Evolutionary conservation across 1,139 yeast species (phyloP).

Genomic region (Candida albicans): DNA sequence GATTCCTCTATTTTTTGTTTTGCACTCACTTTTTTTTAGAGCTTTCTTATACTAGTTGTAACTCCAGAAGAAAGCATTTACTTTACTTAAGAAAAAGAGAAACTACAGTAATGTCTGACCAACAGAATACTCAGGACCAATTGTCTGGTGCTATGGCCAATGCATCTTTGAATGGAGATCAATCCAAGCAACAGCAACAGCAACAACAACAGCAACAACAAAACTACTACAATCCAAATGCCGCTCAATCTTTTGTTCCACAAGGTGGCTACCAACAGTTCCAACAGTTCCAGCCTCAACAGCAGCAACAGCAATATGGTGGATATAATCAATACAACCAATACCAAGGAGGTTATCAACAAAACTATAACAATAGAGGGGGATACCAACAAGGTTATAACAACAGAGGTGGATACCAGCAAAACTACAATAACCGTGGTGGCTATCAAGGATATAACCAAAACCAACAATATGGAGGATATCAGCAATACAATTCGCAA

Average conservation of each 20-base stretch:
- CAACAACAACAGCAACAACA: slow-evolving; percentile 15
- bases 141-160: slow-evolving; percentile 57
- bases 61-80: no score
- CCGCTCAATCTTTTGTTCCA: slow-evolving; percentile 11
- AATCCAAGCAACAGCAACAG: slow-evolving; percentile 18
- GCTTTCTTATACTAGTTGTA: no score
- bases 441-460: slow-evolving; percentile 17
- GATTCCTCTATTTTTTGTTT: neutral
- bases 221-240: slow-evolving; percentile 15
- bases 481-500: slow-evolving; percentile 10
- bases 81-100: no score
- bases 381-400: slow-evolving; percentile 29
- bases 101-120: slow-evolving; percentile 42
- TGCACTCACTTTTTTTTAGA: neutral
- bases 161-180: slow-evolving; percentile 34
- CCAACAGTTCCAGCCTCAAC: slow-evolving; percentile 20
- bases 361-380: slow-evolving; percentile 20
- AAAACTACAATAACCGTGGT: slow-evolving; percentile 19
- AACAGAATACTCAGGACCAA: slow-evolving; percentile 48
- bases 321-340: slow-evolving; percentile 22
- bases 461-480: slow-evolving; percentile 17
- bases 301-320: slow-evolving; percentile 9
- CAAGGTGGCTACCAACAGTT: slow-evolving; percentile 23
- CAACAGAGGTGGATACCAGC: slow-evolving; percentile 15
- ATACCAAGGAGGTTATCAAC: slow-evolving; percentile 25